These are phyloP conservation scores for Tremellales sp. DNA, from an alignment of 1,284 basidiomycete species.

Conservation along the genomic window DNA sequence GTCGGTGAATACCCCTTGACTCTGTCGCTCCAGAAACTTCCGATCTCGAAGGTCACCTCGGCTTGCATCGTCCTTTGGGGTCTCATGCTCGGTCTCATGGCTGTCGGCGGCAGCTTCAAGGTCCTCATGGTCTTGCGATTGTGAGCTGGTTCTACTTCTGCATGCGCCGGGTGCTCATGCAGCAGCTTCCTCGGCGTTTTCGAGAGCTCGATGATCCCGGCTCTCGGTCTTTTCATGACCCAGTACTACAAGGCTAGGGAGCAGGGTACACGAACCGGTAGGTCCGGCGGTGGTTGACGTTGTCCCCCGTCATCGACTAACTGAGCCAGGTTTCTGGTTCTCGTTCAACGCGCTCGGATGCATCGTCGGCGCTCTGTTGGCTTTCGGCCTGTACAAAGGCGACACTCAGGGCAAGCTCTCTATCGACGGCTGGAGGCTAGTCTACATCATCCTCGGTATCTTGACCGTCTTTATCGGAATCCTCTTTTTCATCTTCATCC, in stretches of 20 bases:
- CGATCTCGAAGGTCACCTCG: constrained; percentile 10
- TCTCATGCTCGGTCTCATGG: constrained; percentile 5
- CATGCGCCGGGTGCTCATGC: not conserved
- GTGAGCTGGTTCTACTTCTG: not conserved
- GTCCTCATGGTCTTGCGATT: constrained; percentile 13
- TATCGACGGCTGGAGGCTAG: constrained; percentile 22
- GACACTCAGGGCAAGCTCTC: constrained; percentile 13
- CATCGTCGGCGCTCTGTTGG: constrained; percentile 11
- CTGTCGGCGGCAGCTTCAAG: constrained; percentile 18
- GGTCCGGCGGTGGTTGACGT: too few relatives aligned
- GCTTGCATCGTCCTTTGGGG: constrained; percentile 6
- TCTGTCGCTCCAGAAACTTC: constrained; percentile 17
- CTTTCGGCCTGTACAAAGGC: constrained; percentile 20
- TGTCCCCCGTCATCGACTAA: too few relatives aligned
- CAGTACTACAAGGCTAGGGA: constrained; percentile 27
- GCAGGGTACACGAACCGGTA: constrained; percentile 12
- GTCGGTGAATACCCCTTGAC: constrained; percentile 15
- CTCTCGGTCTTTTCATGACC: constrained; percentile 22
- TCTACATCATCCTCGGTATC: constrained; percentile 34
- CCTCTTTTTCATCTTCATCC: constrained; percentile 22
- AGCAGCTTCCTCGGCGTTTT: constrained; percentile 9
- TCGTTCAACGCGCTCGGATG: constrained; percentile 26
- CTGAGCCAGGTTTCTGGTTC: constrained; percentile 16
- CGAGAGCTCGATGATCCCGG: constrained; percentile 28
- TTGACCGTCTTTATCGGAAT: constrained; percentile 15